Evolutionary conservation across 495 filamentous ascomycete species (phyloP), one percentile per base, ranked within the genome.

Genomic region (Penicillium simplicissimum): DNA sequence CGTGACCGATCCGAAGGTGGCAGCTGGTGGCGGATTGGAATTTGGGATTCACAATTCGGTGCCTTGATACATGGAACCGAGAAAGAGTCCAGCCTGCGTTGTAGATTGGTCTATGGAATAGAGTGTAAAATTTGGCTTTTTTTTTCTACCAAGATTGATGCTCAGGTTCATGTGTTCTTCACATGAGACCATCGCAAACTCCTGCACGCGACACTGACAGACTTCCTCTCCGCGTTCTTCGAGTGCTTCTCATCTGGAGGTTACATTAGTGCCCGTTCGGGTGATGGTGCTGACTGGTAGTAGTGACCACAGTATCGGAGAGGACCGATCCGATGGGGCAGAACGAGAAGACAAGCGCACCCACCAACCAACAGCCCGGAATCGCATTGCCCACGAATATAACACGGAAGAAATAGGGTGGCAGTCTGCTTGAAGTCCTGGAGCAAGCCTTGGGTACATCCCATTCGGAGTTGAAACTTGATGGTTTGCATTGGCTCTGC

Each of bases 311-410:
- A 11, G 33, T 34, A 37, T 65, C 69, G 69, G 69, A 71, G 64
- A 58, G 62, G 57, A 70, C 67, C 69, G 67, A 69, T 65, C 66
- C 68, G 68, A 67, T 51, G 58, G 58, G 21, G 33, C 1, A 36
- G 34, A 35, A 56, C 57, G n/a, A 51, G 36, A 11, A 15, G 7
- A 21, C 19, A 23, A 47, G 19, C 10, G 14, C 38, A 49, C 5
- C 55, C 42, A 58, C 31, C 35, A 40, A 42, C 15, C 14, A 36
- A 5, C 33, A 36, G 15, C 25, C 48, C 34, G 11, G 28, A 31
- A 31, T 31, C 4, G 28, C 28, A 31, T 31, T 31, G 28, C 28
- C 28, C 28, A 52, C 48, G 48, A 52, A 52, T 52, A 52, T 52
- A 52, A 52, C 48, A 52, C 48, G 48, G 48, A 31, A 52, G 11